A percentile compares a stretch with the other conserved stretches of the same genome.
phyloP scores from a whole-genome alignment of 2,329 filamentous ascomycete species.

The Cercospora sesami region DNA sequence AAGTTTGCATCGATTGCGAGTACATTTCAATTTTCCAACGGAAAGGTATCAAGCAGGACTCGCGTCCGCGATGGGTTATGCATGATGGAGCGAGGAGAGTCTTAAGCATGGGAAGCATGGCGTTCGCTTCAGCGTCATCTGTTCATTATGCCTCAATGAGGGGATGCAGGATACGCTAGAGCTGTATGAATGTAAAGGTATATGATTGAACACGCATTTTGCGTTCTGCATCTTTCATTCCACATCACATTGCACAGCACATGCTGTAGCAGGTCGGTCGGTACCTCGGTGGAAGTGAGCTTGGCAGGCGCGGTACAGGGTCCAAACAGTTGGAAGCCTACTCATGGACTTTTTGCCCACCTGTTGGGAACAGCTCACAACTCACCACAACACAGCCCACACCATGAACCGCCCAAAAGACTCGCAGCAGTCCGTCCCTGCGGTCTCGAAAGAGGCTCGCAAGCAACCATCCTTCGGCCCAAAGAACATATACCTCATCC shows the following conservation, averaged over 20 bases:
- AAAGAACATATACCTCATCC: constrained; percentile 64
- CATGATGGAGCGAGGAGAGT: not conserved
- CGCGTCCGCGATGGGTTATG: not conserved
- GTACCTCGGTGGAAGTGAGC: constrained; percentile 1
- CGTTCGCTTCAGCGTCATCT: not conserved
- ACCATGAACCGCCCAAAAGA: constrained; percentile 33
- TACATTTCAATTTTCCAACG: not conserved
- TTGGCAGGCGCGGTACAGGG: not conserved
- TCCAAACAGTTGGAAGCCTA: not conserved
- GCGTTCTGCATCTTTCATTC: not conserved
- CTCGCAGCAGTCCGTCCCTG: constrained; percentile 28
- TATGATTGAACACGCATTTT: not conserved
- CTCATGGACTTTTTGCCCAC: not conserved
- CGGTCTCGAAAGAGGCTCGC: constrained; percentile 5
- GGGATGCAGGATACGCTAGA: not conserved
- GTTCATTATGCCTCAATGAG: not conserved
- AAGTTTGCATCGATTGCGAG: not conserved
- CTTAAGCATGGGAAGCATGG: not conserved
- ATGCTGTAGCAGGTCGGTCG: not conserved
- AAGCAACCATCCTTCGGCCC: constrained; percentile 34
- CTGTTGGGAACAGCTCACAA: not conserved
- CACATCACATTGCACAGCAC: not conserved
- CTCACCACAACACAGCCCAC: not conserved
- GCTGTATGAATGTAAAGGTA: not conserved
- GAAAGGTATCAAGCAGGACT: not conserved